phyloP scores from a whole-genome alignment of 2,329 filamentous ascomycete species.

The Penicillium sp. region DNA sequence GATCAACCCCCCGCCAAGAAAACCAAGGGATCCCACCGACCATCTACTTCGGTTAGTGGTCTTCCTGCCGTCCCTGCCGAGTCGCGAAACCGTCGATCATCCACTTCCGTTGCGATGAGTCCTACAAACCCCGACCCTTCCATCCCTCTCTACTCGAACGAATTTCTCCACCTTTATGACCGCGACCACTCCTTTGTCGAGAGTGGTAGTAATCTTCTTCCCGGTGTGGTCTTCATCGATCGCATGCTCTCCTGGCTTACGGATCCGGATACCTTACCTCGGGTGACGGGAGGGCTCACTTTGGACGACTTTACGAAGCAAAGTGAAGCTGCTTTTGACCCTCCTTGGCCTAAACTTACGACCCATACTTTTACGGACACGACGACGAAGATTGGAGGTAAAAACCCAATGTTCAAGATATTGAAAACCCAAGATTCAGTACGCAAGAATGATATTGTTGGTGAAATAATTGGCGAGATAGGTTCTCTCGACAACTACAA shows the following conservation, averaged over 20 bases:
- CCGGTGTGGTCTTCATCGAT: slow-evolving; percentile 72
- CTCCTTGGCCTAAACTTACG: slow-evolving; percentile 54
- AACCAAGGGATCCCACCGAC: slow-evolving; percentile 76
- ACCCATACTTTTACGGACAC: slow-evolving; percentile 57
- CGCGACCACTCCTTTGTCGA: slow-evolving; percentile 60
- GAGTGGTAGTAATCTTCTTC: slow-evolving; percentile 74
- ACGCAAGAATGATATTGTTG: slow-evolving; percentile 58
- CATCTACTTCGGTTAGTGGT: slow-evolving; percentile 75
- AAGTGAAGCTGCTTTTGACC: slow-evolving; percentile 57
- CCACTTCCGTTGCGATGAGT: slow-evolving; percentile 66
- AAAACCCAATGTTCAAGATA: slow-evolving; percentile 68
- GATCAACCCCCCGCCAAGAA: slow-evolving; percentile 69
- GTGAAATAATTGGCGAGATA: slow-evolving; percentile 76
- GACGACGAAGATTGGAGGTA: slow-evolving; percentile 53
- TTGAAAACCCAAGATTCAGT: slow-evolving; percentile 56
- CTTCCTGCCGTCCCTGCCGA: slow-evolving; percentile 65
- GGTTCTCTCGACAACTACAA: slow-evolving; percentile 75
- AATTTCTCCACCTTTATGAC: slow-evolving; percentile 75
- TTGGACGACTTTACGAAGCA: slow-evolving; percentile 71
- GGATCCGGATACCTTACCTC: slow-evolving; percentile 68
- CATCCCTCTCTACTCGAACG: slow-evolving; percentile 71
- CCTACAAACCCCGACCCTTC: slow-evolving; percentile 68
- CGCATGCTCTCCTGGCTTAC: slow-evolving; percentile 77
- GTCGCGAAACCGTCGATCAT: slow-evolving; percentile 60
- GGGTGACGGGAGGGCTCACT: slow-evolving; percentile 65